These are phyloP conservation scores for Xerocomus nothofagi DNA, from an alignment of 1,284 basidiomycete genomes.

Conservation along the genomic window DNA sequence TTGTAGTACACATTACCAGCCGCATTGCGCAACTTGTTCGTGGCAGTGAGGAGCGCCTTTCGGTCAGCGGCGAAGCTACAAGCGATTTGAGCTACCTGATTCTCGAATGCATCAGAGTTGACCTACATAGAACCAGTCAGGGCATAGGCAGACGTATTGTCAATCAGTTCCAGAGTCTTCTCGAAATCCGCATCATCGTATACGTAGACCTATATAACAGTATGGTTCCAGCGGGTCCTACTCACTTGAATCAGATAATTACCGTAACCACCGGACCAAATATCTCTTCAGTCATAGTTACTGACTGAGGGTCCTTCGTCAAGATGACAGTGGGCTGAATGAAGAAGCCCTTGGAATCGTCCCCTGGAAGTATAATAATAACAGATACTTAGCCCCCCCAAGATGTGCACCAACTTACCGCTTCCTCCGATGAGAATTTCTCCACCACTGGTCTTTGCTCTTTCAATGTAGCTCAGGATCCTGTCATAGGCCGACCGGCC, in stretches of 20 bases:
- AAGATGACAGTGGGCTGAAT: slow-evolving; percentile 94
- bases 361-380: slow-evolving; percentile 40
- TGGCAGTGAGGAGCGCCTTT: slow-evolving; percentile 70
- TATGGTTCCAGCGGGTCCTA: slow-evolving; percentile 9
- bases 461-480: slow-evolving; percentile 81
- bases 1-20: slow-evolving; percentile 95
- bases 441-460: slow-evolving; percentile 87
- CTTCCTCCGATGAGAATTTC: slow-evolving; percentile 87
- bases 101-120: neutral
- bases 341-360: slow-evolving; percentile 93
- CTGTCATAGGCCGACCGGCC: slow-evolving; percentile 86
- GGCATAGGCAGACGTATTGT: slow-evolving; percentile 86
- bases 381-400: neutral
- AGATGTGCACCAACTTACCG: slow-evolving; percentile 43
- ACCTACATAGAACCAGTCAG: slow-evolving; percentile 88
- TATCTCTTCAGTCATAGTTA: slow-evolving; percentile 95
- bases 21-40: slow-evolving; percentile 80
- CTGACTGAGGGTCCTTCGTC: slow-evolving; percentile 87
- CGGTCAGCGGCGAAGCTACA: slow-evolving; percentile 81
- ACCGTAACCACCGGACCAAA: slow-evolving; percentile 97
- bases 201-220: slow-evolving; percentile 63
- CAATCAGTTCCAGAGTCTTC: slow-evolving; percentile 84
- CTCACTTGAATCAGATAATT: slow-evolving; percentile 21
- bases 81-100: neutral
- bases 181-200: slow-evolving; percentile 85